Evolutionary conservation across 495 filamentous ascomycete genomes (phyloP), one percentile per base, ranked within the genome.

Genomic region (Hypoxylon perforatum): DNA sequence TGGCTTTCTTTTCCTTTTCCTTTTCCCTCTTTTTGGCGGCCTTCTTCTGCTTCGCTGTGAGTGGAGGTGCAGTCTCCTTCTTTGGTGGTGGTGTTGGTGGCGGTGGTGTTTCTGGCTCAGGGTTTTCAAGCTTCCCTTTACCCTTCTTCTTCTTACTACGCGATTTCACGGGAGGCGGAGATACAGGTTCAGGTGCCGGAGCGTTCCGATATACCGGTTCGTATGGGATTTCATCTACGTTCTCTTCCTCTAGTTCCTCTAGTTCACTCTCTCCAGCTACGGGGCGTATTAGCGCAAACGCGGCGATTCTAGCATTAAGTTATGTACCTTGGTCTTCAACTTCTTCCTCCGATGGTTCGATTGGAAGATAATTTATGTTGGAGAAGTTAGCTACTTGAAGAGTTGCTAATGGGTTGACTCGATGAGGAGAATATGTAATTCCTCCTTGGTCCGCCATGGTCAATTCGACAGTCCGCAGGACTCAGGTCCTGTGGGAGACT

Each of bases 301-400:
- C 21, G 14, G 56, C 17, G 30, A 46, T 35, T 55, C 12, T 28
- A 14, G 3, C n/a, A 56, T 44, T 12, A 33, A 46, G 4, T 63
- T 42, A 59, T 67, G 42, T 73, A 73, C 75, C 73, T 69, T 67
- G 18, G 21, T 72, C 42, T 14, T 73, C 71, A 63, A 73, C 53
- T 17, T 78, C 81, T 28, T 68, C 8, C 21, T 44, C 41, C 17
- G 74, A 73, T 44, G 75, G 69, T 3, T 73, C 54, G 15, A 57
- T 44, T 51, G 77, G 17, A 57, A 76, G 69, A 65, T 75, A 80
- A 60, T 77, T 57, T 49, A 81, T 68, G 23, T 75, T 53, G 45
- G 73, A 78, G 66, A 73, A 80, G 46, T 81, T 52, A 63, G 78
- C 71, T 58, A 78, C 66, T 73, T 77, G 72, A 52, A 82, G 70